Percentiles rank a stretch among this genome's conserved stretches.
These are phyloP conservation scores for Fagus sylvatica DNA, from an alignment of 306 rosid genomes.

Conservation along the genomic window DNA sequence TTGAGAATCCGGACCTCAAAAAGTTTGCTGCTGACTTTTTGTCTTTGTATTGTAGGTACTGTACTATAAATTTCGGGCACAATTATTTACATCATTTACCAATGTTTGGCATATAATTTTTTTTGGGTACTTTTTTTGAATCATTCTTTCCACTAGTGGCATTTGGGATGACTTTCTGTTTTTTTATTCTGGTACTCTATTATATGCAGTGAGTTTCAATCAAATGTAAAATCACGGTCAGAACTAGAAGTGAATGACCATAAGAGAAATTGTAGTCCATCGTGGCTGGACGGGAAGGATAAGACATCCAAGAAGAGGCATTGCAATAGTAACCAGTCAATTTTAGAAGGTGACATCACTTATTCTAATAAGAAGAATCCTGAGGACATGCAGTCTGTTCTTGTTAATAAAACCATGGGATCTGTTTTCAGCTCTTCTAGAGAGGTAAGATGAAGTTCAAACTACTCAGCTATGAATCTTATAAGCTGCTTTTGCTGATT, in stretches of 20 bases:
- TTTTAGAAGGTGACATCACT: constrained; percentile 35
- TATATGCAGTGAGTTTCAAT: constrained; percentile 44
- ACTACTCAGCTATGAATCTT: constrained; percentile 14
- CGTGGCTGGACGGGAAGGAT: constrained; percentile 36
- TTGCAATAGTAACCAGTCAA: constrained; percentile 27
- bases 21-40: constrained; percentile 61
- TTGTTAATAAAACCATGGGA: constrained; percentile 39
- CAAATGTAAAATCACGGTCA: constrained; percentile 31
- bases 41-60: constrained; percentile 83
- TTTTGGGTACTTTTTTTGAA: neutral
- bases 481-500: constrained; percentile 3
- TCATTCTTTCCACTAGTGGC: neutral
- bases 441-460: constrained; percentile 28
- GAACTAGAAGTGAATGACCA: constrained; percentile 50
- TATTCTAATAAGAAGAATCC: constrained; percentile 22
- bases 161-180: constrained; percentile 5
- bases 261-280: constrained; percentile 39
- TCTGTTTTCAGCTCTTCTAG: constrained; percentile 25
- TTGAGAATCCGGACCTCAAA: constrained; percentile 40
- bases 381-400: constrained; percentile 37
- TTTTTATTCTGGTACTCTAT: constrained; percentile 10
- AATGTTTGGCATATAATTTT: neutral
- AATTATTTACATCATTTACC: neutral
- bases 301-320: constrained; percentile 40
- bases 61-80: neutral